Conservation (phyloP, 2,329 filamentous ascomycete genomes). For the Fusarium sp. region DNA sequence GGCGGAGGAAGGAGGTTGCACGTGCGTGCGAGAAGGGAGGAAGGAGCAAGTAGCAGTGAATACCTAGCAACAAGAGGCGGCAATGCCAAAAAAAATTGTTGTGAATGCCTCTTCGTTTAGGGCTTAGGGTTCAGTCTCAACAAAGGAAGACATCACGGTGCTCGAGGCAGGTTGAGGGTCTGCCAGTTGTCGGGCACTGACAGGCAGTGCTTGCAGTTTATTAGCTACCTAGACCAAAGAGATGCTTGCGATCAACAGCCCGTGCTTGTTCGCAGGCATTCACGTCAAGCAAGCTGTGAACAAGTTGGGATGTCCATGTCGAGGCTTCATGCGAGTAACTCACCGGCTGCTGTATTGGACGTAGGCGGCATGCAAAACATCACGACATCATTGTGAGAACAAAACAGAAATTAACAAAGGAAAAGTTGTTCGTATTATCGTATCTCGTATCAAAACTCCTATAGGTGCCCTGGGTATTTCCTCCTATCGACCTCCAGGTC, state of each 20-base stretch:
- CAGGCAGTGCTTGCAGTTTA: neutral
- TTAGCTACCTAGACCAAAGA: neutral
- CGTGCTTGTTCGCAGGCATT: neutral
- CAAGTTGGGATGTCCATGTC: neutral
- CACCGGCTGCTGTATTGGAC: neutral
- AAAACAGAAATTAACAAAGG: neutral
- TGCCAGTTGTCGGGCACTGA: neutral
- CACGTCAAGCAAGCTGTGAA: neutral
- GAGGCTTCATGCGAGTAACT: neutral
- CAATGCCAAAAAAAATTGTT: neutral
- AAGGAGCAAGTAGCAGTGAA: neutral
- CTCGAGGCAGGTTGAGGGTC: neutral
- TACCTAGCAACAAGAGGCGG: neutral
- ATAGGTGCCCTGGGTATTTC: neutral
- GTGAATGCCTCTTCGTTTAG: neutral
- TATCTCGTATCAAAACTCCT: neutral
- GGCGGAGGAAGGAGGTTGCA: neutral
- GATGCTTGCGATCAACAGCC: neutral
- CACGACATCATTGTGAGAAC: too few relatives aligned
- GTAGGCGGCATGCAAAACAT: neutral
- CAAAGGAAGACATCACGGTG: neutral
- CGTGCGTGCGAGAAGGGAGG: neutral
- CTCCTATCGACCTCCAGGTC: neutral
- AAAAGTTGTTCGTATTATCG: neutral
- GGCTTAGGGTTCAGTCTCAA: neutral